Percentiles rank a stretch among this genome's conserved stretches.
phyloP scores from a whole-genome alignment of 1,284 basidiomycete genomes.

The Cryptococcus sp. region DNA sequence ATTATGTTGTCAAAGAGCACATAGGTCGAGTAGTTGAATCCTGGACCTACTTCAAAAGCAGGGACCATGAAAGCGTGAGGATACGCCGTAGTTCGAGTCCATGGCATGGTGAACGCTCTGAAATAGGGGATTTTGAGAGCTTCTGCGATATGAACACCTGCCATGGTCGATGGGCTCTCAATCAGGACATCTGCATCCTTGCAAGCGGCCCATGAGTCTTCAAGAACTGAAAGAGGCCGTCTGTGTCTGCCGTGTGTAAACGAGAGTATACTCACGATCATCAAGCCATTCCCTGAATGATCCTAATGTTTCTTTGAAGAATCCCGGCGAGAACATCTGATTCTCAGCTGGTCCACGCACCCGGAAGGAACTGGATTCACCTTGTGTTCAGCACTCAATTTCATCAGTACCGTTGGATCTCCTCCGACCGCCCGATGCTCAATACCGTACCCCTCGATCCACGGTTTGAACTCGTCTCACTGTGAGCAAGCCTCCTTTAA shows the following conservation, averaged over 20 bases:
- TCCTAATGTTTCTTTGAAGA: slow-evolving; percentile 66
- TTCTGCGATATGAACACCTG: slow-evolving; percentile 76
- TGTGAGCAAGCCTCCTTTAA: slow-evolving; percentile 2
- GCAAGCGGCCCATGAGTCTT: slow-evolving; percentile 66
- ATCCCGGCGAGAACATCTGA: slow-evolving; percentile 74
- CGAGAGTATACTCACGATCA: slow-evolving; percentile 52
- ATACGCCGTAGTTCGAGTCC: slow-evolving; percentile 58
- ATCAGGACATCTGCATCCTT: slow-evolving; percentile 68
- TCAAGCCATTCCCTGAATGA: slow-evolving; percentile 73
- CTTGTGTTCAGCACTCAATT: slow-evolving; percentile 54
- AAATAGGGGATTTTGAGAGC: slow-evolving; percentile 66
- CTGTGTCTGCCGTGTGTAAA: neutral
- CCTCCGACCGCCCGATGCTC: slow-evolving; percentile 69
- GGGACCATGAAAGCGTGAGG: slow-evolving; percentile 62
- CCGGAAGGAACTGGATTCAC: slow-evolving; percentile 29
- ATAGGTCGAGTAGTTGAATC: slow-evolving; percentile 46
- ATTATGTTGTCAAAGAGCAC: slow-evolving; percentile 68
- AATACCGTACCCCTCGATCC: slow-evolving; percentile 63
- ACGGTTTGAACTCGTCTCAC: slow-evolving; percentile 55
- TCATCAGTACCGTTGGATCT: slow-evolving; percentile 66
- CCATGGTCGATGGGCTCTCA: slow-evolving; percentile 64
- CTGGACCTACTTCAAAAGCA: slow-evolving; percentile 48
- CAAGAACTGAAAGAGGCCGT: slow-evolving; percentile 51
- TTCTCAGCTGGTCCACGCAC: neutral
- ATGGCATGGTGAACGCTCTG: slow-evolving; percentile 70